These are phyloP conservation scores for Cystofilobasidium macerans DNA, from an alignment of 768 basidiomycete genomes.

Conservation along the genomic window DNA sequence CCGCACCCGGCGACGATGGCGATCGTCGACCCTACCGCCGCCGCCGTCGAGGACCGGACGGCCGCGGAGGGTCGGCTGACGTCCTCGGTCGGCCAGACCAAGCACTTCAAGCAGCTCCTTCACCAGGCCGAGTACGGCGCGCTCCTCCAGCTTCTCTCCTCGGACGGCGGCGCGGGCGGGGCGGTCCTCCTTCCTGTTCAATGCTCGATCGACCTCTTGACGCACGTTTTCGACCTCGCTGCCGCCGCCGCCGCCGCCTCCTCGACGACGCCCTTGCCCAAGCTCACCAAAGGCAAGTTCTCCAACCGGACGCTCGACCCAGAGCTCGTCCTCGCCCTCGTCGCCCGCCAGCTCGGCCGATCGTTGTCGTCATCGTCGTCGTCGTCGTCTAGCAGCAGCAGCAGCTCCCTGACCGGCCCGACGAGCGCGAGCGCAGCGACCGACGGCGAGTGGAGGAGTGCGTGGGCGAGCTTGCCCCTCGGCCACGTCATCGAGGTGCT, in stretches of 20 bases:
- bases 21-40: neutral
- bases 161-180: neutral
- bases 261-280: no score
- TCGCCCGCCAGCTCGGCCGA: neutral
- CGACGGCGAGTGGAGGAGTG: constrained; percentile 21
- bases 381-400: no score
- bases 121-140: neutral
- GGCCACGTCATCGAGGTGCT: neutral
- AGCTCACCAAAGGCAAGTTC: neutral
- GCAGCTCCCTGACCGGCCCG: no score
- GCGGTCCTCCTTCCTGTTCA: no score
- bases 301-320: neutral
- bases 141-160: neutral
- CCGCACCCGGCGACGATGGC: neutral
- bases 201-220: no score
- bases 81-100: neutral
- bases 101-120: constrained; percentile 5
- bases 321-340: constrained; percentile 5
- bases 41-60: neutral
- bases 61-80: constrained; percentile 1
- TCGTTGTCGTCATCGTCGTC: no score
- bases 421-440: no score
- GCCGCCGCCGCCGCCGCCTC: no score
- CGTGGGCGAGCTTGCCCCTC: constrained; percentile 1
- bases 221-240: neutral